Evolutionary conservation across 208 protist genomes (phyloP).

Genomic region (Naegleria gruberi): DNA sequence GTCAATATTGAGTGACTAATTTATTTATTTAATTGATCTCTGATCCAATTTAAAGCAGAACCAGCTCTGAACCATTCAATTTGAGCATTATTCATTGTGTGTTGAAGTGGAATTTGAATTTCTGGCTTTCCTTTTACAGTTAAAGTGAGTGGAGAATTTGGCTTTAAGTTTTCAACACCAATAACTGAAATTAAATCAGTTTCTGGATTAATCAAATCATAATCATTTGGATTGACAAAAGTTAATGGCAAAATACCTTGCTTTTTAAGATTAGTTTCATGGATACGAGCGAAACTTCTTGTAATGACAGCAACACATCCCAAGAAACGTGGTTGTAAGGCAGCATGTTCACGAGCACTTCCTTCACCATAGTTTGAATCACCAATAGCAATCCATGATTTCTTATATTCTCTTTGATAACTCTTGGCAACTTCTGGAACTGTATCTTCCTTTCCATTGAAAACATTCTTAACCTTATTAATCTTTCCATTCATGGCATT

Average conservation of each 20-base stretch:
- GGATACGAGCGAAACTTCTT: constrained; percentile 68
- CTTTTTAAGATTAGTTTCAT: constrained; percentile 77
- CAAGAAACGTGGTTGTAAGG: constrained; percentile 54
- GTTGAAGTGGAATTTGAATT: constrained; percentile 53
- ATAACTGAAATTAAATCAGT: constrained; percentile 39
- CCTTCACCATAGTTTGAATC: constrained; percentile 77
- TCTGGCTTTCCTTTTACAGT: constrained; percentile 23
- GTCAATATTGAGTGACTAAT: no score
- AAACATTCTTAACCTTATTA: constrained; percentile 52
- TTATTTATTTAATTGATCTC: no score
- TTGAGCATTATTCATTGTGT: constrained; percentile 68
- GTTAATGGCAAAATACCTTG: constrained; percentile 68
- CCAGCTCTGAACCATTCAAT: constrained; percentile 72
- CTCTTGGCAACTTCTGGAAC: constrained; percentile 46
- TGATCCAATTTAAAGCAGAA: constrained; percentile 52
- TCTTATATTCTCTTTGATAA: constrained; percentile 47
- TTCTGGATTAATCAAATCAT: constrained; percentile 50
- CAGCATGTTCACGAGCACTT: constrained; percentile 65
- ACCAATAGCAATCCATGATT: constrained; percentile 64
- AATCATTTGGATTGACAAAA: constrained; percentile 59
- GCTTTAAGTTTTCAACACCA: not conserved
- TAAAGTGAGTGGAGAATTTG: not conserved
- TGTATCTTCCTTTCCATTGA: constrained; percentile 45
- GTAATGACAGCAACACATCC: constrained; percentile 55
- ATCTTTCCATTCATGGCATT: constrained; percentile 55